Conservation (phyloP, 2,329 filamentous ascomycete species). For the Trichoderma endophyticum region DNA sequence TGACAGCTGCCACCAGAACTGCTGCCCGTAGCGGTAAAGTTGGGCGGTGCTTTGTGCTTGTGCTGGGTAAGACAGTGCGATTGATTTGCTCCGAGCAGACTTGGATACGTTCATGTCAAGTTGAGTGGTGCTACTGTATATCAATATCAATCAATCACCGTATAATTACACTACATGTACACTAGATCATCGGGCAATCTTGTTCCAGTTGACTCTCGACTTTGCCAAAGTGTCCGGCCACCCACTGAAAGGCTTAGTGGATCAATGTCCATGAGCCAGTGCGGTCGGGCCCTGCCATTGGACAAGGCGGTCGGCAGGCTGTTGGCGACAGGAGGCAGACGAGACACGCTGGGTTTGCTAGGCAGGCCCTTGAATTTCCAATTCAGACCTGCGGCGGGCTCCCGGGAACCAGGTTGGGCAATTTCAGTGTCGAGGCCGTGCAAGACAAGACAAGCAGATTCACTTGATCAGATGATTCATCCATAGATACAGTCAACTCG, state of each 20-base stretch:
- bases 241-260: background rate
- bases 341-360: constrained; percentile 14
- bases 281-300: background rate
- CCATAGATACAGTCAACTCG: background rate
- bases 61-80: background rate
- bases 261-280: background rate
- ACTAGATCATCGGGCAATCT: background rate
- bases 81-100: background rate
- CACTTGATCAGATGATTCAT: background rate
- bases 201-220: background rate
- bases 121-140: background rate
- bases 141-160: background rate
- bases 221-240: background rate
- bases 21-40: background rate
- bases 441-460: background rate
- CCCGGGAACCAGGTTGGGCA: background rate
- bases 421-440: background rate
- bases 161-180: background rate
- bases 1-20: background rate
- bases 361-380: constrained; percentile 17
- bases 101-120: background rate
- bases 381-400: background rate
- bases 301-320: background rate
- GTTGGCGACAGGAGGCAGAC: constrained; percentile 15
- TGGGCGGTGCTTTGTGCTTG: background rate